Base-by-base conservation (phyloP, 1,139 yeast species). In the Hansenula lynferdii region DNA sequence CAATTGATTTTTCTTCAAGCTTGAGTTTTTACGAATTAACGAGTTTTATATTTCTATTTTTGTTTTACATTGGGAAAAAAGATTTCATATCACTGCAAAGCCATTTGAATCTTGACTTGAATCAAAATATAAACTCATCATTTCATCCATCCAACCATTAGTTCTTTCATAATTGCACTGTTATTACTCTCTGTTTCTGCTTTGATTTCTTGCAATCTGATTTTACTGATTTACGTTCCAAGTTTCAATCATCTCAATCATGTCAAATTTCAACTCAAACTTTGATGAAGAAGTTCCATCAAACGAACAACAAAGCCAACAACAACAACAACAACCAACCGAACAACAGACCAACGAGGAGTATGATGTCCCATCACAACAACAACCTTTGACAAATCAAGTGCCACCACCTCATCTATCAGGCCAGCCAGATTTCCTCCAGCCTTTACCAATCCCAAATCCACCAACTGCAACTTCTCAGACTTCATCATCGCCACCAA, bases 401-500 rank as follows among this genome's bases (percentile, higher is more conserved):
- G n/a, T 22, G 6, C 35, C 12, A n/a, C 24, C 11, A n/a, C 28
- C 28, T n/a, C 20, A 10, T 9, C 25, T 9, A n/a, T 18, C 32
- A 12, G 26, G 19, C 12, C 35, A 24, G 19, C 35, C 35, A 34
- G 55, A 51, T 20, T 49, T 42, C 36, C 35, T 51, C 18, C 42
- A 48, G 15, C 53, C 47, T 31, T 37, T 45, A 36, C 58, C 63
- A 5, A 53, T 70, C 31, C 76, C 77, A 28, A 60, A 64, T 35
- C 77, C 77, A 8, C 77, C 76, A 18, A 60, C 61, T 32, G 67
- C 70, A 22, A 69, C 74, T 1, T 57, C 57, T 20, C 56, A 65
- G 9, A 60, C 67, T 2, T 52, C 58, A 14, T 47, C 54, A 2
- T 64, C 66, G 14, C 67, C 73, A 12, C 81, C 82, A 26, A 62